Base-by-base conservation (phyloP, 106 monocot species). In the Acorus gramineus region DNA sequence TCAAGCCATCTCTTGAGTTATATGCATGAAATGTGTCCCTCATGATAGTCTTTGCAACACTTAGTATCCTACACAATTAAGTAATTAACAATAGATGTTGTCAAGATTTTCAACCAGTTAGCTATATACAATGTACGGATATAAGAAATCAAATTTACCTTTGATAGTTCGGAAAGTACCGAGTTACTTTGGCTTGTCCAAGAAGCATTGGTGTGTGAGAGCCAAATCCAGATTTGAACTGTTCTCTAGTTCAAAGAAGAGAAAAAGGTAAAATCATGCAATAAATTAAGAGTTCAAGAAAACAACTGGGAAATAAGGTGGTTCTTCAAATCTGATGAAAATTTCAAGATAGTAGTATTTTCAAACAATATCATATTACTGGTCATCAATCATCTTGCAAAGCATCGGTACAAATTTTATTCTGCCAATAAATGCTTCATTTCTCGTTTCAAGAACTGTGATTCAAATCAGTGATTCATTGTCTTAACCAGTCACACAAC, bases 161-260 rank as follows among this genome's bases (percentile, higher is more conserved):
- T 57, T 85, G 76, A 66, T 82, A 79, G 60, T 90, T 74, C 45
- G 86, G 76, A 74, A 78, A 95, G 73, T 95, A 87, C 68, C 95
- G 95, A 59, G 87, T 78, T 28, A 89, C 84, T 82, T 86, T 94
- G 59, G 90, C 82, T 76, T 95, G 95, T 49, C 94, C 94, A 74
- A 86, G 84, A 73, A 94, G 77, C 82, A 95, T 77, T 14, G 86
- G 86, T 11, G 87, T 95, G 71, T 95, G 95, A 57, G 90, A 90
- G 60, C 95, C 90, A 87, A 90, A 90, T 61, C 87, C 86, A 78
- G 87, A 75, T 82, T 90, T 85, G 68, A 87, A 86, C 63, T 84
- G 87, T 72, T 90, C 95, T 81, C 90, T 89, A 72, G 14, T 46
- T 12, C 11, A 43, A 50, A 74, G 10, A 49, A 47, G 46, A 66